Percentiles rank a stretch among this genome's conserved stretches.
Conservation (phyloP, 306 rosid genomes). For the Myrica gale region DNA sequence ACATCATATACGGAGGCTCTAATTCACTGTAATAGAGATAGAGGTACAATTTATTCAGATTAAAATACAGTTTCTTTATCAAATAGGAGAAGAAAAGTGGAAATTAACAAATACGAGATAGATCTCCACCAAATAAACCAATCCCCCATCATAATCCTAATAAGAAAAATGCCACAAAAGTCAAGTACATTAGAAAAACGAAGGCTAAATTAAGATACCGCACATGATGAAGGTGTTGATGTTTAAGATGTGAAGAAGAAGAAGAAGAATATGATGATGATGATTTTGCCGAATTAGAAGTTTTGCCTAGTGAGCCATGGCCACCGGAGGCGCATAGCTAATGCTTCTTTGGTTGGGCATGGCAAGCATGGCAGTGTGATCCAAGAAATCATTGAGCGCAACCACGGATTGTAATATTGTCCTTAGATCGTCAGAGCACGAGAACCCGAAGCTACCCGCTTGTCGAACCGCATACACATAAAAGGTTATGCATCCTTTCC, state of each 20-base stretch:
- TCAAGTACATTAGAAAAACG: slow-evolving; percentile 6
- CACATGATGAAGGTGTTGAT: slow-evolving; percentile 14
- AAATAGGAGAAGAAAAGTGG: slow-evolving; percentile 19
- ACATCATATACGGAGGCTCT: slow-evolving; percentile 16
- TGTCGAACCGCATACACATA: slow-evolving; percentile 85
- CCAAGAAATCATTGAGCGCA: slow-evolving; percentile 89
- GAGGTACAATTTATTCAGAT: slow-evolving; percentile 38
- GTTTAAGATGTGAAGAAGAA: slow-evolving; percentile 4
- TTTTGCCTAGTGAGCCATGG: slow-evolving; percentile 74
- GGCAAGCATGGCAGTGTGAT: slow-evolving; percentile 92
- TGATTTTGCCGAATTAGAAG: neutral
- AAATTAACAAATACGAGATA: slow-evolving; percentile 25
- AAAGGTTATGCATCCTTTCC: slow-evolving; percentile 90
- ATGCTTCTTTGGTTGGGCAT: slow-evolving; percentile 85
- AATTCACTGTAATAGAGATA: slow-evolving; percentile 12
- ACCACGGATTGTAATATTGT: slow-evolving; percentile 74
- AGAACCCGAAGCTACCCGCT: slow-evolving; percentile 59
- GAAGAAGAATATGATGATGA: slow-evolving; percentile 17
- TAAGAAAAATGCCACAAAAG: slow-evolving; percentile 12
- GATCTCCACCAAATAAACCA: slow-evolving; percentile 64
- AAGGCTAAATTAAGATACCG: slow-evolving; percentile 26
- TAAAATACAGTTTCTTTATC: slow-evolving; percentile 39
- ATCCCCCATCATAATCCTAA: slow-evolving; percentile 33
- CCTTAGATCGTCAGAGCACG: slow-evolving; percentile 68
- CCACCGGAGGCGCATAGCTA: slow-evolving; percentile 54